Base-by-base conservation (phyloP, 345 rosid species). In the Pseudoturritis turrita region DNA sequence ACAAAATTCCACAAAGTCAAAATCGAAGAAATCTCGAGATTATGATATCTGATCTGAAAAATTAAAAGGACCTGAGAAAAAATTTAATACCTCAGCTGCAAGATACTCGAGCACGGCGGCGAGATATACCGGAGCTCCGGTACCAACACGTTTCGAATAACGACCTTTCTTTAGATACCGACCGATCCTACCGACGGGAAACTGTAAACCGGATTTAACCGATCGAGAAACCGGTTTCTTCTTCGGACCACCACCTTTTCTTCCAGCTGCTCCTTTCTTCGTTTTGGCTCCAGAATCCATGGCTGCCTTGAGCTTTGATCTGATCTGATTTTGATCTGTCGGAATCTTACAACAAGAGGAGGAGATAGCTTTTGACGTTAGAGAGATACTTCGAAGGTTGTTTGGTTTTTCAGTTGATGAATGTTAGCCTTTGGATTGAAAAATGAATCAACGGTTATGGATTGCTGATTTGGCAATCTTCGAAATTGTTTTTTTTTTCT, bases 81-180 rank as follows among this genome's bases (percentile, higher is more conserved):
- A 33, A 5, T 14, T 43, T 28, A 10, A 23, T 44, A 88, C 93
- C 86, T 90, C 91, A 75, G 96, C 96, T 2, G 96, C 92, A 7
- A 86, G 86, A 41, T 86, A 89, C 80, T 89, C 96, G 5, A 89
- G 90, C 1, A 89, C 96, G 6, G 93, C 91, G 51, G 96, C 96
- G 31, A 89, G 78, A 65, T 89, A 87, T 12, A 90, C 89, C 5
- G 91, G 93, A 83, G 93, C 91, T 17, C 93, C 96, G 35, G 85
- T 62, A 14, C 91, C 94, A 6, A 88, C 89, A 9, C 94, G 85
- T 68, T 83, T 74, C 1, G 91, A 66, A 40, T 90, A 88, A 9
- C 94, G 84, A 3, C 96, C 94, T 65, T 86, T 85, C 84, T 88
- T 90, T 51, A 90, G 77, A 68, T 85, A 90, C 29, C 94, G 82